These are phyloP conservation scores for Wallacemonas sp. DNA, from an alignment of 208 protist species.

Conservation along the genomic window DNA sequence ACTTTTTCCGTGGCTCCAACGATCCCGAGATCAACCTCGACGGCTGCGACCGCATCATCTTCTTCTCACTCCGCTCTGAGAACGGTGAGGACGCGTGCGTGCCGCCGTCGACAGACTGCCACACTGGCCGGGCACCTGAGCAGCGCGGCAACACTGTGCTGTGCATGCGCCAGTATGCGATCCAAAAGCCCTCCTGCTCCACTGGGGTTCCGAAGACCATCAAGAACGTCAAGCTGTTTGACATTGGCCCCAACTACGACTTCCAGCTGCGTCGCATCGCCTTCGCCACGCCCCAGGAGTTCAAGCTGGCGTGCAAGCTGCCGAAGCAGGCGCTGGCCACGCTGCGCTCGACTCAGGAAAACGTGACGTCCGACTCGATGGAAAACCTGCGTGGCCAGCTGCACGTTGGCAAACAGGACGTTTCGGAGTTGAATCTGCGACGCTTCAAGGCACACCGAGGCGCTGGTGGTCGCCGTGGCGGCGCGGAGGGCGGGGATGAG, in stretches of 20 bases:
- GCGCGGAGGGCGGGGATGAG: neutral
- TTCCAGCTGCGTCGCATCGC: slow-evolving; percentile 70
- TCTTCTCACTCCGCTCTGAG: slow-evolving; percentile 72
- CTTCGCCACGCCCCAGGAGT: slow-evolving; percentile 79
- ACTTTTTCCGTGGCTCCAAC: slow-evolving; percentile 83
- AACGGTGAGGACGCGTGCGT: slow-evolving; percentile 79
- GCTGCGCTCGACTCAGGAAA: slow-evolving; percentile 60
- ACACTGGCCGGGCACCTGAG: slow-evolving; percentile 49
- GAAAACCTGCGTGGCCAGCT: slow-evolving; percentile 83
- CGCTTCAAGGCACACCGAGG: slow-evolving; percentile 82
- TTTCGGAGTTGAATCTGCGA: slow-evolving; percentile 72
- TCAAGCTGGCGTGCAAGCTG: slow-evolving; percentile 69
- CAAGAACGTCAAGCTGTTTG: slow-evolving; percentile 64
- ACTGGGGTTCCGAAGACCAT: slow-evolving; percentile 40
- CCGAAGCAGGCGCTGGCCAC: slow-evolving; percentile 61
- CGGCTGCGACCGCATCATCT: slow-evolving; percentile 79
- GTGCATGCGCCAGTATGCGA: slow-evolving; percentile 84
- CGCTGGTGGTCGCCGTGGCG: slow-evolving; percentile 3
- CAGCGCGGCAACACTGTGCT: slow-evolving; percentile 64
- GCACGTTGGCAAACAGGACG: slow-evolving; percentile 82
- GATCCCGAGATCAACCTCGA: slow-evolving; percentile 69
- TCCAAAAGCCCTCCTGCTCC: slow-evolving; percentile 66
- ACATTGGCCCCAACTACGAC: slow-evolving; percentile 89
- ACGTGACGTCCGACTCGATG: slow-evolving; percentile 72
- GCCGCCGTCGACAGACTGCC: slow-evolving; percentile 70